Percentiles rank a stretch among this genome's conserved stretches.
Conservation (phyloP, 306 rosid species). For the Biancaea sappan region DNA sequence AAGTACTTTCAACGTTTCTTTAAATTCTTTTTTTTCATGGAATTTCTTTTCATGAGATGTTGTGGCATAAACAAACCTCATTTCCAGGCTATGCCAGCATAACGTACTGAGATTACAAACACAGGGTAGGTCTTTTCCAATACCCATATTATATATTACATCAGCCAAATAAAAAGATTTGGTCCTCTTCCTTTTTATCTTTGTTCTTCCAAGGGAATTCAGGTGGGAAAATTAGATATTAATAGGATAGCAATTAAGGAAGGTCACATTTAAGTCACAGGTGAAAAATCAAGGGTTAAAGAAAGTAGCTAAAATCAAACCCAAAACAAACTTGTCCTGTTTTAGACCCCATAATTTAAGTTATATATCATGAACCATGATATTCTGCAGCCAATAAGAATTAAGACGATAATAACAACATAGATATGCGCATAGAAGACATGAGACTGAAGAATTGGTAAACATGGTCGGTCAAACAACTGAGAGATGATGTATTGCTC, state of each 20-base stretch:
- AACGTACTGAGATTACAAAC: slow-evolving; percentile 7
- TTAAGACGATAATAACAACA: neutral
- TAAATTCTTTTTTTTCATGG: neutral
- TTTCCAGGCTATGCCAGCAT: slow-evolving; percentile 10
- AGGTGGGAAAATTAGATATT: slow-evolving; percentile 1
- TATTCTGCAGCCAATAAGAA: neutral
- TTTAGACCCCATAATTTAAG: neutral
- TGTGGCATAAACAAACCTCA: slow-evolving; percentile 4
- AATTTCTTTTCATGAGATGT: neutral
- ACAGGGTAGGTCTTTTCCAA: neutral
- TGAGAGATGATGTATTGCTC: neutral
- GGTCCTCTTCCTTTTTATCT: neutral
- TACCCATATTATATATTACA: neutral
- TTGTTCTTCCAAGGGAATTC: neutral
- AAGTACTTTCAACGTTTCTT: neutral
- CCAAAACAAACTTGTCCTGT: neutral
- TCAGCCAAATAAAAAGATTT: slow-evolving; percentile 1
- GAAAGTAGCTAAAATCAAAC: neutral
- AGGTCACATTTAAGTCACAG: neutral
- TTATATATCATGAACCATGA: neutral
- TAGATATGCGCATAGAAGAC: neutral
- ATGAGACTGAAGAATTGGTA: neutral
- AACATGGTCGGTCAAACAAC: neutral
- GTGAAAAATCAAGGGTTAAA: neutral
- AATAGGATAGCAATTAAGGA: slow-evolving; percentile 3